phyloP scores from a whole-genome alignment of 108 stramenopile genomes.

The Aurantiochytrium sp. region DNA sequence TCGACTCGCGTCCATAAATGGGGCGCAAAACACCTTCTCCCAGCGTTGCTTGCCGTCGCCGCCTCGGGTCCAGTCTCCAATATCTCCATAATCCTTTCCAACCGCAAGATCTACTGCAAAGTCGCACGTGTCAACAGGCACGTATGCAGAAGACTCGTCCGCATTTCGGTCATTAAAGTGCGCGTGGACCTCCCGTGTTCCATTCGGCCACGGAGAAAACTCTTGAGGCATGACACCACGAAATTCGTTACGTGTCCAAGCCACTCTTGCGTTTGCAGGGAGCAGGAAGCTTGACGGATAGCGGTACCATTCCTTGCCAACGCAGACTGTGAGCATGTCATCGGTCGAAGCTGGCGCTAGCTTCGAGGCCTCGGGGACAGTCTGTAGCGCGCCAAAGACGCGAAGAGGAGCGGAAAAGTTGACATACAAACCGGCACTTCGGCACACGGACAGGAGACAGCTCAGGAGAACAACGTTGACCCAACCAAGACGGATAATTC shows the following conservation, averaged over 20 bases:
- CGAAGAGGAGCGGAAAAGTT: not conserved
- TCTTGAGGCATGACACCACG: not conserved
- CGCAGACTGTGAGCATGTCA: slow-evolving; percentile 46
- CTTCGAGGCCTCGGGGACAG: too few relatives aligned
- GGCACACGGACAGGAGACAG: not conserved
- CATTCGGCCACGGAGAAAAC: not conserved
- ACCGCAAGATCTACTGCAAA: slow-evolving; percentile 53
- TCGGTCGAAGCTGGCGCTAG: too few relatives aligned
- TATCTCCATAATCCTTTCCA: not conserved
- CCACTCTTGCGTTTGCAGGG: slow-evolving; percentile 28
- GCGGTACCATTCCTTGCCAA: slow-evolving; percentile 85
- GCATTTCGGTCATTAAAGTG: not conserved
- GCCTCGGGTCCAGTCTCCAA: not conserved
- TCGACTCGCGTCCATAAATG: not conserved
- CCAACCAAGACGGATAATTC: not conserved
- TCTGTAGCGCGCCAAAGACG: not conserved
- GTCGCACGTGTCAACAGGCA: slow-evolving; percentile 52
- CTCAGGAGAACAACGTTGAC: not conserved
- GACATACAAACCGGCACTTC: not conserved
- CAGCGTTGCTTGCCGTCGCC: not conserved
- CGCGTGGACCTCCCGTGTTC: not conserved
- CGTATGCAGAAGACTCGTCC: slow-evolving; percentile 42
- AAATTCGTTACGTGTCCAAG: not conserved
- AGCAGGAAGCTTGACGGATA: slow-evolving; percentile 83
- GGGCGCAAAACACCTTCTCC: not conserved